These are phyloP conservation scores for Linum lewisii DNA, from an alignment of 345 rosid genomes.

Conservation along the genomic window DNA sequence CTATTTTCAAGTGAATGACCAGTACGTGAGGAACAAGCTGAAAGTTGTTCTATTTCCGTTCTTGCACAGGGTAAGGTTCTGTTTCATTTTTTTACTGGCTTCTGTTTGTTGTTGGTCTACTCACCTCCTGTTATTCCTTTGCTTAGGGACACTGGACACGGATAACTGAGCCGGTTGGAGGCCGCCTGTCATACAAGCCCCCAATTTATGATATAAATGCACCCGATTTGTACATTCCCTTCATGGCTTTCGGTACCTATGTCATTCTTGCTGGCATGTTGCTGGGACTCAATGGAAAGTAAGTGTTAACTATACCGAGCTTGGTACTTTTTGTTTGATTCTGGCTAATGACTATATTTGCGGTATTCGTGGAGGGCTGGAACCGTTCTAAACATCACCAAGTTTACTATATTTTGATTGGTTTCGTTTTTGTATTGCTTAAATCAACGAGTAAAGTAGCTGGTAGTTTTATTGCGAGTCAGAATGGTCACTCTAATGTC, in stretches of 20 bases:
- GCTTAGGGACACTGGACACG: constrained; percentile 89
- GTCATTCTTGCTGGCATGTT: constrained; percentile 82
- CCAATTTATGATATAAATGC: constrained; percentile 89
- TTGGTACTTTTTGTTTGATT: not conserved
- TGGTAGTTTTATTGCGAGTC: too few relatives aligned
- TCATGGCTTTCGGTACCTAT: constrained; percentile 89
- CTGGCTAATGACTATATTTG: too few relatives aligned
- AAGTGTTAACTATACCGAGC: constrained; percentile 24
- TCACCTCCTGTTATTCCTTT: constrained; percentile 9
- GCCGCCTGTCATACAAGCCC: constrained; percentile 92
- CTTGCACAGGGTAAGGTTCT: constrained; percentile 66
- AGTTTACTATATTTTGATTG: too few relatives aligned
- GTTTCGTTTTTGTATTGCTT: too few relatives aligned
- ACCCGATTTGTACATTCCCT: constrained; percentile 88
- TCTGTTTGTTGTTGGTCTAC: not conserved
- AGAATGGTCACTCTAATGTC: too few relatives aligned
- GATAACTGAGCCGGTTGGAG: constrained; percentile 92
- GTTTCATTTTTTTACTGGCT: constrained; percentile 1
- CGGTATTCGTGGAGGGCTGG: not conserved
- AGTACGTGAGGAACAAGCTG: constrained; percentile 93
- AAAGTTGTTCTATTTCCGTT: constrained; percentile 87
- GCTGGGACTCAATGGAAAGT: constrained; percentile 82
- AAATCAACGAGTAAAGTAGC: too few relatives aligned
- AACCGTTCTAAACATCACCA: not conserved
- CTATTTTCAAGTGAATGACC: constrained; percentile 95